Conservation (phyloP, 2,329 filamentous ascomycete species). For the Gnomoniopsis smithogilvyi region DNA sequence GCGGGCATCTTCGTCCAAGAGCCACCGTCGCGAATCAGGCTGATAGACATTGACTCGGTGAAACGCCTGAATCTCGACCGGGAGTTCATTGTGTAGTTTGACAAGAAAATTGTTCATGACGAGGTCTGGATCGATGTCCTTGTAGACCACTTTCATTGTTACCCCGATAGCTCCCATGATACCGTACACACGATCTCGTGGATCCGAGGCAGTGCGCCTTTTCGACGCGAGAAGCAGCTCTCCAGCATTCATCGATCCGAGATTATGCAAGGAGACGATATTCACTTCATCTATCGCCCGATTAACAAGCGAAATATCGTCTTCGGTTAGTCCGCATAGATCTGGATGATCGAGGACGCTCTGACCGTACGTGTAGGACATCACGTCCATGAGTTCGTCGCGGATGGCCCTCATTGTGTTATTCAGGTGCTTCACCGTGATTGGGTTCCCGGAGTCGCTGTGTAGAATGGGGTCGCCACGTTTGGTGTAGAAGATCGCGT, state of each 20-base stretch:
- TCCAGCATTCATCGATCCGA: background rate
- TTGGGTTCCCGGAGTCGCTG: no score
- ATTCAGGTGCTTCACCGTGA: background rate
- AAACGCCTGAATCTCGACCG: background rate
- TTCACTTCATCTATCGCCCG: background rate
- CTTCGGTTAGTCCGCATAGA: background rate
- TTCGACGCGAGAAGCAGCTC: background rate
- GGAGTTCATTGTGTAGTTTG: background rate
- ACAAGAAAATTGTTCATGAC: background rate
- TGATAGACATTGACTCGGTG: background rate
- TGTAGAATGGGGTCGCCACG: background rate
- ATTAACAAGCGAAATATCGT: background rate
- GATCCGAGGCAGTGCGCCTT: no score
- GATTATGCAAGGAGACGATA: background rate
- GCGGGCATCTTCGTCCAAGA: background rate
- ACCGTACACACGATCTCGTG: no score
- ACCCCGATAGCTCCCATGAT: no score
- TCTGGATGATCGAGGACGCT: background rate
- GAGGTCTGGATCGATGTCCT: no score
- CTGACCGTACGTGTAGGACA: background rate
- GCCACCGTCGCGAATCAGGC: background rate
- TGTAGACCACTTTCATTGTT: no score
- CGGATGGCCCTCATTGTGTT: background rate
- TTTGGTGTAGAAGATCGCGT: background rate
- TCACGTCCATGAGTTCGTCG: background rate